phyloP scores from a whole-genome alignment of 225 moss, liverwort and hornwort genomes.

The Marchantia paleacea region DNA sequence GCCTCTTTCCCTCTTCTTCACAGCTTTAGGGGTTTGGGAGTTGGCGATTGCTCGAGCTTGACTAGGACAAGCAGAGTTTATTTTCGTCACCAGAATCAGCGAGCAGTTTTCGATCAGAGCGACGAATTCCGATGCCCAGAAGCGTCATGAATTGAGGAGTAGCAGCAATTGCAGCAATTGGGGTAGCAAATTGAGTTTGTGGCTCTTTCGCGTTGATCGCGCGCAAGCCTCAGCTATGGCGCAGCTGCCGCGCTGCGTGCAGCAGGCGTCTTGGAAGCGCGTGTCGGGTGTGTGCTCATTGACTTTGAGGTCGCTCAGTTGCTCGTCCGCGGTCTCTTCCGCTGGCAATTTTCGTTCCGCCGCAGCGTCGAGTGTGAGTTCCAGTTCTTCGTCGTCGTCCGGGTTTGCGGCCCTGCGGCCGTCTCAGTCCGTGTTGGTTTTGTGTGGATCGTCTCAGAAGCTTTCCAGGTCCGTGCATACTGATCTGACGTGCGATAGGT shows the following conservation, averaged over 20 bases:
- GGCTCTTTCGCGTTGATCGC: not conserved
- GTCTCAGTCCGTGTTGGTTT: slow-evolving; percentile 24
- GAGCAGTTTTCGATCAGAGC: not conserved
- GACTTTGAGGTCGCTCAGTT: slow-evolving; percentile 5
- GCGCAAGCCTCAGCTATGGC: slow-evolving; percentile 29
- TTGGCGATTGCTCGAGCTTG: no score
- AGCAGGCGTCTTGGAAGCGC: slow-evolving; percentile 41
- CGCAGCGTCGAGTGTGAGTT: not conserved
- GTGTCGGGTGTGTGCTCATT: slow-evolving; percentile 25
- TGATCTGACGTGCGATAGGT: slow-evolving; percentile 10
- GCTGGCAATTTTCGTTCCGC: not conserved
- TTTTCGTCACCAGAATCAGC: not conserved
- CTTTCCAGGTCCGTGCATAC: slow-evolving; percentile 4
- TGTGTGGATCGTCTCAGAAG: slow-evolving; percentile 6
- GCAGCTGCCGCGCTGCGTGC: slow-evolving; percentile 49
- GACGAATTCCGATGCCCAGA: no score
- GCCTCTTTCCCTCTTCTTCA: no score
- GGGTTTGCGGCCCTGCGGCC: not conserved
- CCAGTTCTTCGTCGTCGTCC: not conserved
- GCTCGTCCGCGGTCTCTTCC: not conserved
- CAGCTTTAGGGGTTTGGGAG: slow-evolving; percentile 1
- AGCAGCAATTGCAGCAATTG: not conserved
- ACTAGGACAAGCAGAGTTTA: not conserved
- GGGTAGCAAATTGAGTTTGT: not conserved
- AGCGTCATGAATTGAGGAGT: no score